These are phyloP conservation scores for Monilinia aucupariae DNA, from an alignment of 2,329 filamentous ascomycete species.

Conservation along the genomic window DNA sequence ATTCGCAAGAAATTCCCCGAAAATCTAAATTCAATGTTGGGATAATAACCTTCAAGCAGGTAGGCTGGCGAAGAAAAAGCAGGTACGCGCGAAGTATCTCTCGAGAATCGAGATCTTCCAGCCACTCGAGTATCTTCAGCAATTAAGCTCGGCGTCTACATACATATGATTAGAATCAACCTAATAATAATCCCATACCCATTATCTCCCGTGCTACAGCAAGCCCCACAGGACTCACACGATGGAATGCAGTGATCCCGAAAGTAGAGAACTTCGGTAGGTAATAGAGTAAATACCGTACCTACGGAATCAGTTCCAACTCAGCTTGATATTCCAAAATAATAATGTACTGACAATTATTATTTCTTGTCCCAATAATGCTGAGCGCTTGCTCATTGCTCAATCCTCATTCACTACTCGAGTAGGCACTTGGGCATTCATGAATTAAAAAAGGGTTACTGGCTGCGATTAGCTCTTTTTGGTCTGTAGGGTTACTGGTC, in stretches of 20 bases:
- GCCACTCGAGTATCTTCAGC: constrained; percentile 2
- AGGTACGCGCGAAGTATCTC: constrained; percentile 10
- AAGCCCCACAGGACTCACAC: background rate
- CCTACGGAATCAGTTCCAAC: background rate
- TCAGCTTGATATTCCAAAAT: background rate
- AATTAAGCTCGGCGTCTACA: constrained; percentile 14
- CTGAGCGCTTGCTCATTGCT: constrained; percentile 1
- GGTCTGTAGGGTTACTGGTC: background rate
- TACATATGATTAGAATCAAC: background rate
- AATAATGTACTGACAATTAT: background rate
- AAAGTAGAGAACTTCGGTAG: constrained; percentile 10
- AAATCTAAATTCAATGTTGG: background rate
- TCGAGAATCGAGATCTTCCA: background rate
- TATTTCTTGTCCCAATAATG: background rate
- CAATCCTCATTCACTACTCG: background rate
- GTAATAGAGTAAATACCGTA: background rate
- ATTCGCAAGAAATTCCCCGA: constrained; percentile 15
- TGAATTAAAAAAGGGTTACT: background rate
- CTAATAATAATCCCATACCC: constrained; percentile 1
- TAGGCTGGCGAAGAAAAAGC: background rate
- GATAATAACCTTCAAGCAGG: background rate
- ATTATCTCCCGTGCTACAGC: background rate
- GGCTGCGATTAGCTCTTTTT: background rate
- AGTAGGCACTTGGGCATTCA: background rate
- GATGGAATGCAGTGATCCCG: constrained; percentile 12